These are phyloP conservation scores for Apiotrichum montevideense DNA, from an alignment of 1,284 basidiomycete species.

Conservation along the genomic window DNA sequence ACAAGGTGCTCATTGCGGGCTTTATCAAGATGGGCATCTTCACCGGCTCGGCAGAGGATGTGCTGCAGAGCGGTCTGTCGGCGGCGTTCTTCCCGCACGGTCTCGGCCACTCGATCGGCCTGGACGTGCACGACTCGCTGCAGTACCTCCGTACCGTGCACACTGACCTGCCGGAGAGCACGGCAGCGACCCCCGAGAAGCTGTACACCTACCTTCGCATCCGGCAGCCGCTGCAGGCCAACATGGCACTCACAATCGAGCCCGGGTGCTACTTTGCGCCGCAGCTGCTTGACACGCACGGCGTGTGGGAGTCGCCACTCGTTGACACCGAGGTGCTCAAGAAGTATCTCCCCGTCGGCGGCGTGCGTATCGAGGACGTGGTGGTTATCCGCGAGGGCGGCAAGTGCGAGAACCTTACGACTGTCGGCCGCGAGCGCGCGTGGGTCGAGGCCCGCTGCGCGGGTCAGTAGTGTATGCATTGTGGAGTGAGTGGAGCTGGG, in stretches of 20 bases:
- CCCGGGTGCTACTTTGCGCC: conserved; percentile 83
- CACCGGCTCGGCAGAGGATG: conserved; percentile 56
- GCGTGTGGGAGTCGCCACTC: conserved; percentile 55
- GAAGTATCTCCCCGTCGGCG: conserved; percentile 70
- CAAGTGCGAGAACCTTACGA: conserved; percentile 66
- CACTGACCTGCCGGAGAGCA: conserved; percentile 26
- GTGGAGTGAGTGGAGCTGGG: no score
- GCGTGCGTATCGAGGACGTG: conserved; percentile 84
- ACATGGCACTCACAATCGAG: conserved; percentile 77
- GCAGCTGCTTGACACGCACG: conserved; percentile 62
- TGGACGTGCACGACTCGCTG: conserved; percentile 69
- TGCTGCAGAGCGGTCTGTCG: conserved; percentile 67
- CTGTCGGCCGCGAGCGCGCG: conserved; percentile 65
- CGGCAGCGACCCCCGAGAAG: conserved; percentile 51
- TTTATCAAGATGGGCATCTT: conserved; percentile 82
- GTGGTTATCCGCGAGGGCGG: conserved; percentile 63
- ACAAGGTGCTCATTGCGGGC: conserved; percentile 66
- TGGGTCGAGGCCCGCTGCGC: conserved; percentile 74
- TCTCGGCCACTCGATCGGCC: conserved; percentile 73
- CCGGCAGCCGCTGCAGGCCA: conserved; percentile 60
- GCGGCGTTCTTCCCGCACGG: conserved; percentile 88
- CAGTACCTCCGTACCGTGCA: conserved; percentile 36
- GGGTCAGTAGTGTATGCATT: conserved; percentile 41
- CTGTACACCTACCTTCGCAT: conserved; percentile 74
- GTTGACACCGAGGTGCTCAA: conserved; percentile 66